phyloP scores from a whole-genome alignment of 2,329 filamentous ascomycete genomes.

The Sphaerulina populicola region DNA sequence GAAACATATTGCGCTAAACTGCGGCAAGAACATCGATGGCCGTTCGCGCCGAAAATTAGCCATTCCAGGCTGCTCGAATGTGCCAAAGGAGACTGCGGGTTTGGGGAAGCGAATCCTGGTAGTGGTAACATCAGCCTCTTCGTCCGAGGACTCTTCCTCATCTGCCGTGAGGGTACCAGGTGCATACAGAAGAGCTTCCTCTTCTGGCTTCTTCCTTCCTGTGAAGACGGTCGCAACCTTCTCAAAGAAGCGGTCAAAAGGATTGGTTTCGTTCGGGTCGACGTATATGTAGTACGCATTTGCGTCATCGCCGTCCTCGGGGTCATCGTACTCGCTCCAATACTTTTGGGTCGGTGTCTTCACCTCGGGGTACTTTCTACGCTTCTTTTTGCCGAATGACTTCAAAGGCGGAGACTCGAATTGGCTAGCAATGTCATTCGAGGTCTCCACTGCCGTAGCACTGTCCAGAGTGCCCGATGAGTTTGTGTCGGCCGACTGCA shows the following conservation, averaged over 20 bases:
- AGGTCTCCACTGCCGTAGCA: conserved; percentile 29
- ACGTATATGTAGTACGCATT: conserved; percentile 63
- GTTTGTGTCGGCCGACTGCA: conserved; percentile 29
- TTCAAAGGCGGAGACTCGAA: conserved; percentile 35
- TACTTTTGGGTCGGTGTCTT: conserved; percentile 41
- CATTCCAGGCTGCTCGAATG: conserved; percentile 12
- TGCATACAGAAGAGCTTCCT: conserved; percentile 20
- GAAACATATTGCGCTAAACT: conserved; percentile 46
- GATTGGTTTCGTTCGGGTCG: conserved; percentile 59
- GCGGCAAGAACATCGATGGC: conserved; percentile 14
- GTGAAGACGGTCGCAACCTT: conserved; percentile 36
- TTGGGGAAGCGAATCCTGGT: conserved; percentile 1
- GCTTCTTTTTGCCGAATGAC: conserved; percentile 39
- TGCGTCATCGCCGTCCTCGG: conserved; percentile 57
- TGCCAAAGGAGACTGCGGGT: conserved; percentile 12
- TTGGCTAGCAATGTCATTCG: conserved; percentile 29
- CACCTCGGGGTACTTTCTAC: conserved; percentile 28
- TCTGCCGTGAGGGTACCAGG: conserved; percentile 15
- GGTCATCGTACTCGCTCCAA: conserved; percentile 83
- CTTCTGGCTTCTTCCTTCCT: conserved; percentile 24
- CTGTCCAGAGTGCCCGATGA: conserved; percentile 32
- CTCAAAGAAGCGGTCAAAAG: conserved; percentile 55
- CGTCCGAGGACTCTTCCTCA: conserved; percentile 29
- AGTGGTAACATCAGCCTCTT: conserved; percentile 18
- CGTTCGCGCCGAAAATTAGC: conserved; percentile 1